A percentile compares a stretch with the other conserved stretches of the same genome.
These are phyloP conservation scores for Ceratocystiopsis minuta DNA, from an alignment of 2,329 filamentous ascomycete genomes.

Conservation along the genomic window DNA sequence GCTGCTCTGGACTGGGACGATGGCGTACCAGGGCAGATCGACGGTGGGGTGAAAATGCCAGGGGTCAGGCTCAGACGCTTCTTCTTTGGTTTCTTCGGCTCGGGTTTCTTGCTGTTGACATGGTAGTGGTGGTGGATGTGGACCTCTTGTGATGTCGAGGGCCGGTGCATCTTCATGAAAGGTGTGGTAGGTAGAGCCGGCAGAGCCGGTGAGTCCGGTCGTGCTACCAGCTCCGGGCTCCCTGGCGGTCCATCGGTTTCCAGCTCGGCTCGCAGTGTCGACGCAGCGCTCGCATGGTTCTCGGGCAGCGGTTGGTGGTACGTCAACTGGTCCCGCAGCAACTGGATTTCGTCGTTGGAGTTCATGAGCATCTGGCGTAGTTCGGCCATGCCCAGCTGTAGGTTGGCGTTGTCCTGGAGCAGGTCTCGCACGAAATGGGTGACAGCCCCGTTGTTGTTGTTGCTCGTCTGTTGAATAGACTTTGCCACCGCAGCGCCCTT, in stretches of 20 bases:
- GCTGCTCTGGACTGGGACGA: slow-evolving; percentile 12
- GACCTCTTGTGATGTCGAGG: slow-evolving; percentile 48
- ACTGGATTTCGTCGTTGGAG: slow-evolving; percentile 88
- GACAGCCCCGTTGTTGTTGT: slow-evolving; percentile 51
- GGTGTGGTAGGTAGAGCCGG: too few relatives aligned
- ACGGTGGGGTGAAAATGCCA: slow-evolving; percentile 39
- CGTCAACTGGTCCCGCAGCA: slow-evolving; percentile 62
- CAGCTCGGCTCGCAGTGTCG: slow-evolving; percentile 56
- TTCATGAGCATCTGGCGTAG: slow-evolving; percentile 75
- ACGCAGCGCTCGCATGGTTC: slow-evolving; percentile 20
- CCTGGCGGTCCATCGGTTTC: slow-evolving; percentile 15
- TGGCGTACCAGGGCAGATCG: slow-evolving; percentile 17
- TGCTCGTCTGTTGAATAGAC: slow-evolving; percentile 36
- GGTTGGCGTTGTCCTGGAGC: slow-evolving; percentile 80
- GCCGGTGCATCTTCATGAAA: slow-evolving; percentile 2
- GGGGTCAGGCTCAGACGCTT: slow-evolving; percentile 48
- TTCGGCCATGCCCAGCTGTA: slow-evolving; percentile 84
- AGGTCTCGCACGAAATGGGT: slow-evolving; percentile 93
- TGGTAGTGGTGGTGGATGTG: slow-evolving; percentile 89
- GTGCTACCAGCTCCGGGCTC: not conserved
- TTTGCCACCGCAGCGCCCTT: slow-evolving; percentile 64
- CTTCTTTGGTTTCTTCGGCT: slow-evolving; percentile 49
- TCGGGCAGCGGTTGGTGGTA: slow-evolving; percentile 53
- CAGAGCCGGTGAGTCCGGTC: not conserved
- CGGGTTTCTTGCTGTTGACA: slow-evolving; percentile 37